Evolutionary conservation across 768 basidiomycete genomes (phyloP).

Genomic region (Galerina marginata): DNA sequence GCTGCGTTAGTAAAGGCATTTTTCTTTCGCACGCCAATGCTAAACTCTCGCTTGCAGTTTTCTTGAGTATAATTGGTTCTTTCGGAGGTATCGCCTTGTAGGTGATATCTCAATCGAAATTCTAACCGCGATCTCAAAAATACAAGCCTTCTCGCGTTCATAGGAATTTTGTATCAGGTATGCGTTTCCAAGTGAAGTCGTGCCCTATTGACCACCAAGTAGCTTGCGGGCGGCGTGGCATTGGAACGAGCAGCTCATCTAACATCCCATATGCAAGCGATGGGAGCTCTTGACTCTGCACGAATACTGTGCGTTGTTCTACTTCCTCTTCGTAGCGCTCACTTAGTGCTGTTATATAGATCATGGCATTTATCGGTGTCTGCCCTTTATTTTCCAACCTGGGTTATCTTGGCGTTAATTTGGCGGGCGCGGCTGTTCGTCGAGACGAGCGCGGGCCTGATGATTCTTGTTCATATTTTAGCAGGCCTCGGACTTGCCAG

Average conservation of each 20-base stretch:
- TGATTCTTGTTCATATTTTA: slow-evolving; percentile 68
- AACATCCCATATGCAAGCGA: slow-evolving; percentile 77
- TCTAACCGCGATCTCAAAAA: background rate
- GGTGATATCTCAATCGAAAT: background rate
- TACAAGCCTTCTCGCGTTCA: slow-evolving; percentile 21
- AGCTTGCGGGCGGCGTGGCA: slow-evolving; percentile 21
- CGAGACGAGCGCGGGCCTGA: slow-evolving; percentile 59
- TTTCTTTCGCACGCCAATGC: slow-evolving; percentile 37
- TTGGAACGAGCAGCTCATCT: slow-evolving; percentile 64
- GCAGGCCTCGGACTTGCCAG: slow-evolving; percentile 69
- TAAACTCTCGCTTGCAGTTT: slow-evolving; percentile 4
- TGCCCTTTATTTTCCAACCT: slow-evolving; percentile 73
- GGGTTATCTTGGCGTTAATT: slow-evolving; percentile 68
- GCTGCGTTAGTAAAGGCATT: slow-evolving; percentile 2
- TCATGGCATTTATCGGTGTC: slow-evolving; percentile 73
- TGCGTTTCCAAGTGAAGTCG: background rate
- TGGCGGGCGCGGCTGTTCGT: slow-evolving; percentile 74
- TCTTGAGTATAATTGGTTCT: slow-evolving; percentile 10
- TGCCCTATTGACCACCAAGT: background rate
- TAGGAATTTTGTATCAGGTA: slow-evolving; percentile 24
- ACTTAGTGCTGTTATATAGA: slow-evolving; percentile 33
- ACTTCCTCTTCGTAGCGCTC: background rate
- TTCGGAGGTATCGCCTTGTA: slow-evolving; percentile 25
- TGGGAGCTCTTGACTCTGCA: slow-evolving; percentile 78
- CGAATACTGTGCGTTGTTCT: slow-evolving; percentile 34